Evolutionary conservation across 441 rosid genomes (phyloP).

Genomic region (Geranium incanum): DNA sequence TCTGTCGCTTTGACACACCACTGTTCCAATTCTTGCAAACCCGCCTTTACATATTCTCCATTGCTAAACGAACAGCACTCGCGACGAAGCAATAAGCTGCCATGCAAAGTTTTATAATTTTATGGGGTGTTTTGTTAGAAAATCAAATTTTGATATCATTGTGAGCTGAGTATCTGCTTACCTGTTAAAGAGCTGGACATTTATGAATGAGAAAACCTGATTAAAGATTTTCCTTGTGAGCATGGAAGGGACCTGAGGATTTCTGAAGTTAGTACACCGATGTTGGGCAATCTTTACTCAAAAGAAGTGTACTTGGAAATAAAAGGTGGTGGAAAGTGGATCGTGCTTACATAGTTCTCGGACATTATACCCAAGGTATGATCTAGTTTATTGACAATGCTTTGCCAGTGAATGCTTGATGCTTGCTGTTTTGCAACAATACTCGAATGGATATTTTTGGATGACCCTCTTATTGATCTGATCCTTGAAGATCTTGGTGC

Average conservation of each 20-base stretch:
- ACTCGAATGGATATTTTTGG: constrained; percentile 37
- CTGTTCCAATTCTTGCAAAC: constrained; percentile 56
- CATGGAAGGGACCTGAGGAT: constrained; percentile 49
- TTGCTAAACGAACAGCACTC: constrained; percentile 80
- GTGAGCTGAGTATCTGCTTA: constrained; percentile 17
- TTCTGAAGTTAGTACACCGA: constrained; percentile 19
- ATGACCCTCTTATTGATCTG: constrained; percentile 36
- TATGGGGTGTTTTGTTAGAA: constrained; percentile 11
- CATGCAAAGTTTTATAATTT: constrained; percentile 16
- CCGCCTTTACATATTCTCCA: constrained; percentile 62
- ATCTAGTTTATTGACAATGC: constrained; percentile 46
- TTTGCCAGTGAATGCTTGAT: constrained; percentile 56
- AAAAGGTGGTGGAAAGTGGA: constrained; percentile 6
- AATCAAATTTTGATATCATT: not conserved
- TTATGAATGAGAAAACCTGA: constrained; percentile 59
- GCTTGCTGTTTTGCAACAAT: constrained; percentile 46
- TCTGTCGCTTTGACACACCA: constrained; percentile 57
- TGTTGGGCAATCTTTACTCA: constrained; percentile 9
- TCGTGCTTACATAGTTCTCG: constrained; percentile 40
- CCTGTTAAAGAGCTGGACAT: constrained; percentile 68
- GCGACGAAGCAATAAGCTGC: constrained; percentile 61
- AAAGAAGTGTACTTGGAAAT: not conserved
- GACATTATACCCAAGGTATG: constrained; percentile 37
- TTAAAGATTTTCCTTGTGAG: constrained; percentile 41
- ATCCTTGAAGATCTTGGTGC: constrained; percentile 47